These are phyloP conservation scores for Vitis riparia DNA, from an alignment of 164 flowering plant species.

Conservation along the genomic window DNA sequence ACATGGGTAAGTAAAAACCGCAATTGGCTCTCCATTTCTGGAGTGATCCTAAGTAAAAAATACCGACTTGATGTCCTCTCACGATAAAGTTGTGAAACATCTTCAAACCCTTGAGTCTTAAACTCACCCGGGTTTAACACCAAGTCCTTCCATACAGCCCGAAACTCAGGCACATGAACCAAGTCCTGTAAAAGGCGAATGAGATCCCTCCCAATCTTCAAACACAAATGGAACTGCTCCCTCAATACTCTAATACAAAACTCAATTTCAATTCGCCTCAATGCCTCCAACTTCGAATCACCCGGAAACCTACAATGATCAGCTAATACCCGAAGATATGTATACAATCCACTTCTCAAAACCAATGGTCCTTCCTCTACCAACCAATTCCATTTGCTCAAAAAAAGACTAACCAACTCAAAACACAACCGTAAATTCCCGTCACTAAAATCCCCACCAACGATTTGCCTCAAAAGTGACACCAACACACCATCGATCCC, in stretches of 20 bases:
- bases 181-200: conserved; percentile 69
- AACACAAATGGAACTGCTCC: conserved; percentile 60
- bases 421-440: conserved; percentile 74
- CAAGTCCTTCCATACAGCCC: conserved; percentile 67
- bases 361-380: conserved; percentile 51
- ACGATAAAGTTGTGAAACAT: conserved; percentile 58
- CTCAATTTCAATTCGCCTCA: conserved; percentile 59
- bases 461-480: conserved; percentile 67
- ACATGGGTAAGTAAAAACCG: conserved; percentile 80
- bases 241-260: conserved; percentile 74
- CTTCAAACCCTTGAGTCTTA: conserved; percentile 47
- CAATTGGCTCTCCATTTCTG: conserved; percentile 83
- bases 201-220: conserved; percentile 82
- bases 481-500: conserved; percentile 64
- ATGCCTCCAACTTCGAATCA: conserved; percentile 31
- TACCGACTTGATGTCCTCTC: conserved; percentile 65
- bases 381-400: conserved; percentile 53
- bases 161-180: conserved; percentile 69
- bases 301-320: conserved; percentile 58
- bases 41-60: conserved; percentile 66
- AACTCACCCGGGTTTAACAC: conserved; percentile 49
- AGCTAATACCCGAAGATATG: conserved; percentile 60
- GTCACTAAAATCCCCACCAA: conserved; percentile 73
- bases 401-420: conserved; percentile 51
- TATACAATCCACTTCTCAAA: conserved; percentile 53